A percentile compares a stretch with the other conserved stretches of the same genome.
Evolutionary conservation across 768 basidiomycete species (phyloP).

Genomic region (Cystobasidium ongulense): DNA sequence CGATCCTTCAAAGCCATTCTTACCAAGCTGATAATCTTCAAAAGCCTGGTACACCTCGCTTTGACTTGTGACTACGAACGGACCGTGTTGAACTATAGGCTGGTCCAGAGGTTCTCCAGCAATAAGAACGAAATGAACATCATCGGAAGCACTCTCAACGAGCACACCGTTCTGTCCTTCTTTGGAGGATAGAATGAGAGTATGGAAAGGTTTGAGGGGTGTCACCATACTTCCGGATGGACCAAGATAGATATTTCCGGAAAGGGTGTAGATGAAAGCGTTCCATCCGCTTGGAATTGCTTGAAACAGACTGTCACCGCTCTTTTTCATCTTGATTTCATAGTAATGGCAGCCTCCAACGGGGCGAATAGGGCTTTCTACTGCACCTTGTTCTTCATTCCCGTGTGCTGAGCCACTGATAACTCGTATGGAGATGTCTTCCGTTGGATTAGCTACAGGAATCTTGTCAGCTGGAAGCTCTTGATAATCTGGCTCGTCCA

Average conservation of each 20-base stretch:
- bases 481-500: conserved; percentile 73
- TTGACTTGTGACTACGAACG: conserved; percentile 64
- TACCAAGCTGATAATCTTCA: conserved; percentile 53
- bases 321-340: conserved; percentile 61
- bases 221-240: conserved; percentile 36
- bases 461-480: conserved; percentile 60
- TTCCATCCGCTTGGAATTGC: conserved; percentile 86
- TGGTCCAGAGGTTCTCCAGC: conserved; percentile 86
- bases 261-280: conserved; percentile 66
- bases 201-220: conserved; percentile 60
- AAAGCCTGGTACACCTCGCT: conserved; percentile 76
- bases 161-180: conserved; percentile 60
- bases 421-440: conserved; percentile 57
- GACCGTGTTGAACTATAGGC: conserved; percentile 59
- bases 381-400: conserved; percentile 49
- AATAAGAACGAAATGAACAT: conserved; percentile 67
- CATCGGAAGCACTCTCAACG: conserved; percentile 54
- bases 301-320: conserved; percentile 63
- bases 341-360: conserved; percentile 92
- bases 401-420: conserved; percentile 85
- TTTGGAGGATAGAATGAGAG: conserved; percentile 67
- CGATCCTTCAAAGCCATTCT: conserved; percentile 84
- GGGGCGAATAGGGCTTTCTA: conserved; percentile 71
- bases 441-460: conserved; percentile 29
- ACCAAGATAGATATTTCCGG: conserved; percentile 61